Percentiles rank a stretch among this genome's conserved stretches.
phyloP scores from a whole-genome alignment of 116 monocot genomes.

The Posidonia oceanica region DNA sequence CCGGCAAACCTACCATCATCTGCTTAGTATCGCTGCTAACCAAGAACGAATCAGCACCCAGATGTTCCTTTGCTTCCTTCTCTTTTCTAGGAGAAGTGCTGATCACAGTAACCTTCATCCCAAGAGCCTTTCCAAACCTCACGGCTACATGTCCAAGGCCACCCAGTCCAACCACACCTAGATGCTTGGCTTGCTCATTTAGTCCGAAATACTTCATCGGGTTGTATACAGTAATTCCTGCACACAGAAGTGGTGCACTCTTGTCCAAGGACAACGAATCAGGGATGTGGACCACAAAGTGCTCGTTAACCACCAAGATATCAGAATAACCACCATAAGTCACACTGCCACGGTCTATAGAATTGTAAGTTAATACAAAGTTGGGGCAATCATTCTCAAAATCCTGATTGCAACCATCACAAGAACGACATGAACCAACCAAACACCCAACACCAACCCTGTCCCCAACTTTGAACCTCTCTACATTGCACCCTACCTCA shows the following conservation, averaged over 20 bases:
- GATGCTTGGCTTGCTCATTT: constrained; percentile 16
- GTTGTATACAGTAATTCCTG: constrained; percentile 27
- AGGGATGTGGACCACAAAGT: constrained; percentile 18
- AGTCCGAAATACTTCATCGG: constrained; percentile 22
- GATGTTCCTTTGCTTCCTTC: constrained; percentile 12
- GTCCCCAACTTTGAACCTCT: constrained; percentile 27
- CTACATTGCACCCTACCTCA: constrained; percentile 22
- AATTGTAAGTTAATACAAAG: constrained; percentile 12
- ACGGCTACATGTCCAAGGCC: constrained; percentile 34
- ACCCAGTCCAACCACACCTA: constrained; percentile 24
- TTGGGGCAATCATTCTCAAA: constrained; percentile 22
- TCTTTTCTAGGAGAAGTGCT: constrained; percentile 17
- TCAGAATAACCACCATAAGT: constrained; percentile 24
- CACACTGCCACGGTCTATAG: constrained; percentile 3
- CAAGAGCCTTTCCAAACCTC: constrained; percentile 27
- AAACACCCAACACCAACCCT: too few relatives aligned
- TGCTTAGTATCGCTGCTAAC: constrained; percentile 9
- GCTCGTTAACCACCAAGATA: constrained; percentile 11
- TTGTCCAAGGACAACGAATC: constrained; percentile 15
- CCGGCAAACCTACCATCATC: constrained; percentile 12
- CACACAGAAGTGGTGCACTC: constrained; percentile 24
- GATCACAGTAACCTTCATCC: constrained; percentile 24
- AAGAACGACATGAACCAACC: too few relatives aligned
- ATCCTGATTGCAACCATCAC: too few relatives aligned
- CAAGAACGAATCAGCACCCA: constrained; percentile 21